Base-by-base conservation (phyloP, 176 grass and related monocot genomes). In the Aegilops sharonensis region DNA sequence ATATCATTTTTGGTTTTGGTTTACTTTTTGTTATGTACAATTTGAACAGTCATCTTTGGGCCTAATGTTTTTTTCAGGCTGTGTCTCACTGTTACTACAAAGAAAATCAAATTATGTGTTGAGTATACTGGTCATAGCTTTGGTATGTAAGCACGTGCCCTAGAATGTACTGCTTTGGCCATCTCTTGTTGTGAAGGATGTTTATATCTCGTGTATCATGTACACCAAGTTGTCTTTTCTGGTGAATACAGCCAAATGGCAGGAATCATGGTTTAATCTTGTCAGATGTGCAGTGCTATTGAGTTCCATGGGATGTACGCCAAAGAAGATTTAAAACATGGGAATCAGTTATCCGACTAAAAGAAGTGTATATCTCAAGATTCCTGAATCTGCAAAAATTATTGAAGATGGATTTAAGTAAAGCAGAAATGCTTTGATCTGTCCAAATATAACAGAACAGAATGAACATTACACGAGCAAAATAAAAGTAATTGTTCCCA, bases 31-130 rank as follows among this genome's bases (percentile, higher is more conserved):
- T 76, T 40, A 50, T 85, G 83, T 88, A 84, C 81, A 88, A 88
- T 73, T 87, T 81, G 75, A 87, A 84, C 85, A 84, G 66, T 84
- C 77, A 70, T 81, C 77, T 63, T 71, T 71, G 70, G 81, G 69
- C 77, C 77, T 39, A 18, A 39, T 91, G 50, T 54, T 74, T 83
- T 84, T 88, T 76, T 72, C n/a, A 45, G 83, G 65, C 43, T 52
- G 65, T 27, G 32, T 90, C n/a, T 85, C 40, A 80, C 52, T 78
- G 64, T 66, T 88, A 83, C 85, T 70, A 85, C 13, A 85, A 67
- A 87, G 37, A 50, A 64, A 85, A n/a, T 81, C n/a, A 30, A 68
- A 9, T 42, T 52, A 13, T 75, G 3, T 75, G 40, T 74, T 74
- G 3, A 50, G 9, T 34, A 2, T 77, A 18, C 47, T 34, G 74